Evolutionary conservation across 225 moss, liverwort and hornwort species (phyloP).

Genomic region (Sphagnum contortum): DNA sequence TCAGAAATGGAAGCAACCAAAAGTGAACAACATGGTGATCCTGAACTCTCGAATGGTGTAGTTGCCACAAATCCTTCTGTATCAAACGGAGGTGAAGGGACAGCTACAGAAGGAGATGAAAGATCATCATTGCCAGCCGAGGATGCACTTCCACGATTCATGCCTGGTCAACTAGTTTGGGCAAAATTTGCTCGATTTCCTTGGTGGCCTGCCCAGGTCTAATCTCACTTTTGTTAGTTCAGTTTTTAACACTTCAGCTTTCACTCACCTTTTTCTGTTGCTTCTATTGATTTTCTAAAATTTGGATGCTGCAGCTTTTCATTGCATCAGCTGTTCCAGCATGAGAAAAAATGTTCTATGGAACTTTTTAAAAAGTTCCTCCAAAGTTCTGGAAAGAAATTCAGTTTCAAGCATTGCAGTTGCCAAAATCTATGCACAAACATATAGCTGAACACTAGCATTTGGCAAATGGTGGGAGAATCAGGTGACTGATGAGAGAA

Average conservation of each 20-base stretch:
- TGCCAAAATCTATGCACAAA: too few relatives aligned
- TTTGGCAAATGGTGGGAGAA: not conserved
- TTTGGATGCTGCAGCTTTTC: too few relatives aligned
- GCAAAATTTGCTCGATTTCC: conserved; percentile 97
- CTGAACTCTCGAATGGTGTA: conserved; percentile 16
- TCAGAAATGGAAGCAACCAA: conserved; percentile 15
- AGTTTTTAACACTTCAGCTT: too few relatives aligned
- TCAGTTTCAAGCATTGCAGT: too few relatives aligned
- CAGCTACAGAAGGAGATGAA: conserved; percentile 15
- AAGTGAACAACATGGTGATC: conserved; percentile 21
- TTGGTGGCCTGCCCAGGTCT: conserved; percentile 99
- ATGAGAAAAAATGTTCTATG: too few relatives aligned
- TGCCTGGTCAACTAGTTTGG: conserved; percentile 83
- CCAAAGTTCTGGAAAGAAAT: too few relatives aligned
- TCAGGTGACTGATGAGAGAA: conserved; percentile 66
- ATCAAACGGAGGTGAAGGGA: conserved; percentile 31
- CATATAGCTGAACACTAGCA: too few relatives aligned
- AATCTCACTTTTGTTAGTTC: not conserved
- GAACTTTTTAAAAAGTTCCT: too few relatives aligned
- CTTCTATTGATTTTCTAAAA: too few relatives aligned
- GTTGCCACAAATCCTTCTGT: conserved; percentile 19
- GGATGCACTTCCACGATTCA: conserved; percentile 31
- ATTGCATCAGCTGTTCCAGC: too few relatives aligned
- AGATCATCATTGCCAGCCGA: conserved; percentile 27
- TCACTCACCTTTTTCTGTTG: not conserved